Evolutionary conservation across 106 monocot genomes (phyloP).

Genomic region (Dactylorhiza incarnata): DNA sequence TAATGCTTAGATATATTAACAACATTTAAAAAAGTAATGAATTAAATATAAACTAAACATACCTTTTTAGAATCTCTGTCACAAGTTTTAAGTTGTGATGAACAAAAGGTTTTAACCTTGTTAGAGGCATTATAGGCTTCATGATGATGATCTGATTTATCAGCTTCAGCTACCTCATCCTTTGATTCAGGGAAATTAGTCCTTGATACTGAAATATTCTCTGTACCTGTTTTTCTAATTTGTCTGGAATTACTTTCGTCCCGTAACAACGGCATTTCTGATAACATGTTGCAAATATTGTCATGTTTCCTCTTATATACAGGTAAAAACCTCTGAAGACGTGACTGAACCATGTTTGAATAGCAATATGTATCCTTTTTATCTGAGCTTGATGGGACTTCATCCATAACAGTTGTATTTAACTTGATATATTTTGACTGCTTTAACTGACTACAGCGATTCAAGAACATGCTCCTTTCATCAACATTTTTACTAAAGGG

Average conservation of each 20-base stretch:
- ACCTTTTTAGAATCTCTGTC: background rate
- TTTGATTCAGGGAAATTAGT: conserved; percentile 1
- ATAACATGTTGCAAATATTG: conserved; percentile 37
- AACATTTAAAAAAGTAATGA: background rate
- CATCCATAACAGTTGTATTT: conserved; percentile 10
- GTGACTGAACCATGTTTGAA: conserved; percentile 58
- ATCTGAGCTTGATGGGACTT: conserved; percentile 5
- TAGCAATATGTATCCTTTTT: conserved; percentile 28
- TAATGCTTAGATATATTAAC: background rate
- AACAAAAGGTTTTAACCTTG: conserved; percentile 7
- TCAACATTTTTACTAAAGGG: conserved; percentile 4
- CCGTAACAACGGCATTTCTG: conserved; percentile 83
- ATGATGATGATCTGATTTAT: conserved; percentile 10
- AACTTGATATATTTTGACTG: conserved; percentile 12
- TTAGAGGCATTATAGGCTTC: conserved; percentile 10
- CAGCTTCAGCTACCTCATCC: conserved; percentile 15
- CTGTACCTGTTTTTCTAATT: conserved; percentile 25
- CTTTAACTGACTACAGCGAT: conserved; percentile 19
- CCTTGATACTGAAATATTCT: conserved; percentile 17
- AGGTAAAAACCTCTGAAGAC: conserved; percentile 56
- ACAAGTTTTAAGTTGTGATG: background rate
- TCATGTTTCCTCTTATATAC: conserved; percentile 72
- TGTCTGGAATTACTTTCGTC: conserved; percentile 24
- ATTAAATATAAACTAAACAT: background rate
- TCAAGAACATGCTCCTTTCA: conserved; percentile 12